A percentile compares a stretch with the other conserved stretches of the same genome.
These are phyloP conservation scores for Dendrothele bispora DNA, from an alignment of 768 basidiomycete genomes.

Conservation along the genomic window DNA sequence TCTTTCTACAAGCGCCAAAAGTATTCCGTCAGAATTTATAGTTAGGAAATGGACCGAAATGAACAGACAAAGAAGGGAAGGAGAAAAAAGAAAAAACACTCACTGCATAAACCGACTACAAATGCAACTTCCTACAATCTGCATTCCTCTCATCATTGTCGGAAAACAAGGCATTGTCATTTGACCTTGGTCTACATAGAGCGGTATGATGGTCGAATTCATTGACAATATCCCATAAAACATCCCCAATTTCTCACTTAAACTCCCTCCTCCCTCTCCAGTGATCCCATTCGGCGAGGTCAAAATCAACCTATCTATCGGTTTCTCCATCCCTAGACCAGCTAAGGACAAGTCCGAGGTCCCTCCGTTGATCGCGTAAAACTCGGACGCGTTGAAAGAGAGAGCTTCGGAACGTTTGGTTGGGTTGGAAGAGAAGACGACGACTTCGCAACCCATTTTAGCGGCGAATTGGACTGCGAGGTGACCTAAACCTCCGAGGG, in stretches of 20 bases:
- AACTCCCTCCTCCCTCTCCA: too few species aligned
- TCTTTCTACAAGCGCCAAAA: not conserved
- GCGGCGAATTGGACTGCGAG: slow-evolving; percentile 35
- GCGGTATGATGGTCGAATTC: slow-evolving; percentile 22
- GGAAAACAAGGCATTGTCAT: slow-evolving; percentile 19
- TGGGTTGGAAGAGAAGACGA: slow-evolving; percentile 31
- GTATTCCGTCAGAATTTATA: too few species aligned
- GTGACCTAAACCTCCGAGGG: slow-evolving; percentile 35
- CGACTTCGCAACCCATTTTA: slow-evolving; percentile 38
- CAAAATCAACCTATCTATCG: slow-evolving; percentile 25
- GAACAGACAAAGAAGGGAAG: too few species aligned
- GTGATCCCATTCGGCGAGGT: slow-evolving; percentile 26
- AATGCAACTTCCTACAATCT: slow-evolving; percentile 5
- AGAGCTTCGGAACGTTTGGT: slow-evolving; percentile 27
- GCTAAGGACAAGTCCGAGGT: slow-evolving; percentile 3
- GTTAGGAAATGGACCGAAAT: too few species aligned
- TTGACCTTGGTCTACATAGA: slow-evolving; percentile 21
- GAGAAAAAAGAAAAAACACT: too few species aligned
- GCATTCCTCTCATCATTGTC: slow-evolving; percentile 16
- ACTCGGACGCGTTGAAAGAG: slow-evolving; percentile 29
- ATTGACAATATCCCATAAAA: slow-evolving; percentile 21
- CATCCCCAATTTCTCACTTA: slow-evolving; percentile 9
- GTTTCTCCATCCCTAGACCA: slow-evolving; percentile 22
- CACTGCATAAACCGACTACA: slow-evolving; percentile 4
- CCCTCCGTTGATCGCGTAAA: slow-evolving; percentile 28